Evolutionary conservation across 805 yeast genomes (phyloP).

Genomic region (fission yeast (Schizosaccharomyces pombe)): ASM294v3 CU329670.1:4971501-4972000

Average conservation of each 20-base stretch:
- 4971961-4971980: neutral
- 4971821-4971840: neutral
- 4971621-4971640: neutral
- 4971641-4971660: neutral
- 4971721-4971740: neutral
- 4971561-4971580: too few species aligned
- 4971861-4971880: neutral
- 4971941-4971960: constrained; percentile 3
- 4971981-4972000: neutral
- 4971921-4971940: neutral
- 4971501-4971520: neutral
- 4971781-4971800: neutral
- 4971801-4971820: neutral
- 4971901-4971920: neutral
- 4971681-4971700: neutral
- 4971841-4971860: neutral
- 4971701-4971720: neutral
- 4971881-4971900: neutral
- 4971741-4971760: neutral
- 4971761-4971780: neutral
- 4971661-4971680: neutral
- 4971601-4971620: neutral
- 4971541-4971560: neutral
- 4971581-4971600: neutral
- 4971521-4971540: constrained; percentile 1